Base-by-base conservation (phyloP, 345 rosid genomes). In the Cardiospermum halicacabum region DNA sequence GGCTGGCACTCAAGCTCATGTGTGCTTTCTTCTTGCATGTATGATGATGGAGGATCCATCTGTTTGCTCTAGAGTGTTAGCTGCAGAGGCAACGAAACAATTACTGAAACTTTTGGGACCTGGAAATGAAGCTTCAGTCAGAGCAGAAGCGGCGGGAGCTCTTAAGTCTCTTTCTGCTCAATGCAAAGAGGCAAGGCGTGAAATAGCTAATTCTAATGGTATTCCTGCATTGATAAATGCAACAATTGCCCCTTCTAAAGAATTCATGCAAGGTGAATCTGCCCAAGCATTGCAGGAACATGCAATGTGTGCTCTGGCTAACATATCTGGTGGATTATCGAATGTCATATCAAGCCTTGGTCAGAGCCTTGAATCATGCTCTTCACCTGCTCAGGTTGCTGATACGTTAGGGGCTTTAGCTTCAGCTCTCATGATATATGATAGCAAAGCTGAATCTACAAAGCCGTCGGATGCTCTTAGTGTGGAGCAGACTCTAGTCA, bases 231-330 rank as follows among this genome's bases (percentile, higher is more conserved):
- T 95, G 56, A 95, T 95, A 67, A 95, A 88, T 74, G 99, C 98
- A 53, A 95, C 99, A 62, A 95, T 95, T 69, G 97, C 99, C 77
- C 98, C 99, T 22, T 95, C 98, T 0, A 95, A 95, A 82, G 98
- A 95, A 77, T 95, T 89, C 72, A 95, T 95, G 99, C 98, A 91
- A 80, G 99, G 99, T 32, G 99, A 95, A 80, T 66, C 82, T 74
- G 99, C 96, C 43, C 99, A 95, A 78, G 97, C 98, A 43, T 70
- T 95, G 77, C 98, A 95, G 79, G 99, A 95, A 84, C 81, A 95
- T 78, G 99, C 99, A 54, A 95, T 95, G 99, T 91, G 99, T 75
- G 98, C 99, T 66, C 94, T 95, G 32, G 99, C 99, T 45, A 87
- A 88, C 72, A 95, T 95, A 58, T 95, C 99, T 48, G 99, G 99